These are phyloP conservation scores for Diaporthe sp. DNA, from an alignment of 2,329 filamentous ascomycete species.

Conservation along the genomic window DNA sequence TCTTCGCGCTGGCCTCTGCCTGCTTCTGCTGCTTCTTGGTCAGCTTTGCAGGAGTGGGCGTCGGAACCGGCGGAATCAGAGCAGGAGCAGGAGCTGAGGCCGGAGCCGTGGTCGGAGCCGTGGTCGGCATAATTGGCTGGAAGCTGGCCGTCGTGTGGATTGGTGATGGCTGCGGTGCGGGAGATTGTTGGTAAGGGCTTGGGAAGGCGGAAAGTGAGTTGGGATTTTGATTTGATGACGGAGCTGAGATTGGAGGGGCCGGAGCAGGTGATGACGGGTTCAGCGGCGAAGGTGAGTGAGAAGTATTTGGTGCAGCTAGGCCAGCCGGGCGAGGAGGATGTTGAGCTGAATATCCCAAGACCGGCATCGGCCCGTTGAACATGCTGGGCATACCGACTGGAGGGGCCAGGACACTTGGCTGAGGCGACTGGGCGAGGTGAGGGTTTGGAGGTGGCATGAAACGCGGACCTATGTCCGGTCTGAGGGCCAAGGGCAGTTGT, in stretches of 20 bases:
- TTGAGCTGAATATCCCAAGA: slow-evolving; percentile 44
- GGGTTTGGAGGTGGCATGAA: slow-evolving; percentile 42
- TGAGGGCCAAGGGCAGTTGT: slow-evolving; percentile 36
- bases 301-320: slow-evolving; percentile 47
- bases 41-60: background rate
- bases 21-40: slow-evolving; percentile 39
- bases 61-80: background rate
- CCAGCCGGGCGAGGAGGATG: slow-evolving; percentile 45
- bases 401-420: slow-evolving; percentile 45
- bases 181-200: slow-evolving; percentile 19
- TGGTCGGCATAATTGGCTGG: slow-evolving; percentile 31
- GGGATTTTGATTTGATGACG: slow-evolving; percentile 13
- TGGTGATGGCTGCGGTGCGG: slow-evolving; percentile 19
- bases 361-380: slow-evolving; percentile 46
- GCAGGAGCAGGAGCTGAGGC: background rate
- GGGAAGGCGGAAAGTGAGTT: slow-evolving; percentile 14
- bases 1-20: slow-evolving; percentile 25
- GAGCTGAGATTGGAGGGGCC: background rate
- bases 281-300: slow-evolving; percentile 45
- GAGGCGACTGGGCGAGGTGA: slow-evolving; percentile 36
- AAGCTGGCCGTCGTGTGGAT: slow-evolving; percentile 39
- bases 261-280: slow-evolving; percentile 38
- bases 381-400: slow-evolving; percentile 44
- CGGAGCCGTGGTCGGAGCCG: background rate
- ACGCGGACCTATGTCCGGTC: slow-evolving; percentile 38